phyloP scores from a whole-genome alignment of 192 early-diverging fungal genomes.

The Podila horticola region DNA sequence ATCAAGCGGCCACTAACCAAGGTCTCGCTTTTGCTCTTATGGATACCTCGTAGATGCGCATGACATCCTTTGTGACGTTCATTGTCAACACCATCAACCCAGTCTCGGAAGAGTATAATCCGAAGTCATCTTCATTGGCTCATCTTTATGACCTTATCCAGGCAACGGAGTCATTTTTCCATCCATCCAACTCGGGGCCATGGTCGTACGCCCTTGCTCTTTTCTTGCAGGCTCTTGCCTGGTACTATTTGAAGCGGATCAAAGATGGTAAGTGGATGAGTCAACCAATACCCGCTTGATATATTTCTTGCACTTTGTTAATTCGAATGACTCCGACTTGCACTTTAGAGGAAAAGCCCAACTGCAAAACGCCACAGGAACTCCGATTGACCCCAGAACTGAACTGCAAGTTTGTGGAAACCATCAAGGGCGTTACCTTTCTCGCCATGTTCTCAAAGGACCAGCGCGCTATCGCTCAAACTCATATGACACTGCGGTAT shows the following conservation, averaged over 20 bases:
- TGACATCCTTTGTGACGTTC: constrained; percentile 74
- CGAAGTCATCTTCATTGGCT: constrained; percentile 62
- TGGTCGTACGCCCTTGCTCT: constrained; percentile 83
- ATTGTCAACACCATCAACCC: constrained; percentile 84
- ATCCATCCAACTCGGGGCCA: constrained; percentile 91
- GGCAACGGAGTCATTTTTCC: constrained; percentile 88
- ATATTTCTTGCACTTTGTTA: background rate
- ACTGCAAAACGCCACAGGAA: constrained; percentile 70
- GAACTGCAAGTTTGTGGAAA: constrained; percentile 69
- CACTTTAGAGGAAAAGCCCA: constrained; percentile 60
- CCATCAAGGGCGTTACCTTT: constrained; percentile 67
- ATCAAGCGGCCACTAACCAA: too few relatives aligned
- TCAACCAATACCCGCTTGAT: background rate
- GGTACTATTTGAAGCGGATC: constrained; percentile 75
- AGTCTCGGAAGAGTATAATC: constrained; percentile 29
- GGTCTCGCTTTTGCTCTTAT: too few relatives aligned
- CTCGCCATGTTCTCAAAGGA: constrained; percentile 84
- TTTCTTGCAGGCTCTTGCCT: constrained; percentile 74
- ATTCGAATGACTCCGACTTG: background rate
- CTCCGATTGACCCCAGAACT: constrained; percentile 68
- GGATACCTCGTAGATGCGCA: constrained; percentile 13
- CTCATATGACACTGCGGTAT: constrained; percentile 72
- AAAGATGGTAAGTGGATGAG: constrained; percentile 47
- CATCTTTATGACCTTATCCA: constrained; percentile 82
- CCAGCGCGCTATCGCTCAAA: constrained; percentile 62